Evolutionary conservation across 2,329 filamentous ascomycete species (phyloP).

Genomic region (Neonectria coccinea): DNA sequence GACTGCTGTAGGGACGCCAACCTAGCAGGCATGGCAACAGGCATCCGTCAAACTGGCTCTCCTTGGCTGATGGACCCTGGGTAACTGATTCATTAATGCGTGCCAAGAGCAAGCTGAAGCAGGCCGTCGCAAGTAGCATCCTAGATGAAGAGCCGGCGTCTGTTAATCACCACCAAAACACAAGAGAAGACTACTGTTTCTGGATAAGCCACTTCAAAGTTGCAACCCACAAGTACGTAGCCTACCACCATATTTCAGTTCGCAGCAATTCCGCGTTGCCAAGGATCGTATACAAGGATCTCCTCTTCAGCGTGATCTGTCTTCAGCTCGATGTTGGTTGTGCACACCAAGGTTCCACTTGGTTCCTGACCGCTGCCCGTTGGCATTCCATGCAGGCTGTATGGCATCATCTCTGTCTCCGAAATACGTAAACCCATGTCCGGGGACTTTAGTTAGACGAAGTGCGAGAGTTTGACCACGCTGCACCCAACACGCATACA

Average conservation of each 20-base stretch:
- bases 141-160: not conserved
- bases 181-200: constrained; percentile 5
- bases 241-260: too few relatives aligned
- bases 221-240: not conserved
- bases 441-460: not conserved
- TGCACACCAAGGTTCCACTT: constrained; percentile 4
- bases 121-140: constrained; percentile 4
- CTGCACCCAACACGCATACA: constrained; percentile 2
- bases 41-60: not conserved
- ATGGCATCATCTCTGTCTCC: constrained; percentile 6
- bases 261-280: not conserved
- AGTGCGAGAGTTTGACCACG: constrained; percentile 8
- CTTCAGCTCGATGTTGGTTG: not conserved
- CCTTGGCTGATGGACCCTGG: not conserved
- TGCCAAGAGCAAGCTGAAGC: constrained; percentile 1
- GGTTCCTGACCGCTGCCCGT: not conserved
- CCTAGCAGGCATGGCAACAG: not conserved
- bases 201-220: not conserved
- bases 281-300: not conserved
- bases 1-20: not conserved
- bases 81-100: constrained; percentile 17
- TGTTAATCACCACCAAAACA: not conserved
- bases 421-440: constrained; percentile 19
- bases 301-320: not conserved
- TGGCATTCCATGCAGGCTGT: constrained; percentile 1